Conservation (phyloP, 129 eudicot species). For the Tagetes patula region DNA sequence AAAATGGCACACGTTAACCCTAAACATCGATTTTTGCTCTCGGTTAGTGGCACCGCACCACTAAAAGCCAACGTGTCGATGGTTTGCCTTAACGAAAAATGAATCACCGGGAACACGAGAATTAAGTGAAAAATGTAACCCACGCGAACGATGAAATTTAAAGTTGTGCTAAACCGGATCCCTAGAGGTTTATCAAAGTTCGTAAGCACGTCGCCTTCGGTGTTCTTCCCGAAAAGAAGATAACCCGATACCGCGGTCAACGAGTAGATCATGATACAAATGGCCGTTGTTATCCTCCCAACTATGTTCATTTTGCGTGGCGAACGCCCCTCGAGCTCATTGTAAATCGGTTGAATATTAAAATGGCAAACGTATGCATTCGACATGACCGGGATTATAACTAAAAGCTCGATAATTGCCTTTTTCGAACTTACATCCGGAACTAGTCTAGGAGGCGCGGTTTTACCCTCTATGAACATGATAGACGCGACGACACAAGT, state of each 20-base stretch:
- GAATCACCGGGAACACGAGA: constrained; percentile 89
- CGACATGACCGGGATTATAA: constrained; percentile 85
- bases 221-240: constrained; percentile 73
- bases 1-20: constrained; percentile 50
- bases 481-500: constrained; percentile 48
- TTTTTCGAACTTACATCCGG: constrained; percentile 72
- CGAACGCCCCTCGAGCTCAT: constrained; percentile 73
- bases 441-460: constrained; percentile 57
- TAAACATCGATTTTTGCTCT: constrained; percentile 67
- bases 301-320: constrained; percentile 73
- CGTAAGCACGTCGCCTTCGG: constrained; percentile 80
- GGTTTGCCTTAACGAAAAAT: constrained; percentile 78
- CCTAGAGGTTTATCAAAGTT: constrained; percentile 84
- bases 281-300: constrained; percentile 61
- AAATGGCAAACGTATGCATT: constrained; percentile 93
- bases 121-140: constrained; percentile 77
- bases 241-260: constrained; percentile 81
- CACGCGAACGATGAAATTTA: constrained; percentile 66
- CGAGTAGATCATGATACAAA: constrained; percentile 69
- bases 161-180: constrained; percentile 54
- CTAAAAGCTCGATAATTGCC: constrained; percentile 71
- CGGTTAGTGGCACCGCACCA: constrained; percentile 48
- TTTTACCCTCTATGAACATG: constrained; percentile 68
- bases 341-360: constrained; percentile 85
- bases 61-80: constrained; percentile 57